Evolutionary conservation across 768 basidiomycete species (phyloP).

Genomic region (Boletus bicolor): DNA sequence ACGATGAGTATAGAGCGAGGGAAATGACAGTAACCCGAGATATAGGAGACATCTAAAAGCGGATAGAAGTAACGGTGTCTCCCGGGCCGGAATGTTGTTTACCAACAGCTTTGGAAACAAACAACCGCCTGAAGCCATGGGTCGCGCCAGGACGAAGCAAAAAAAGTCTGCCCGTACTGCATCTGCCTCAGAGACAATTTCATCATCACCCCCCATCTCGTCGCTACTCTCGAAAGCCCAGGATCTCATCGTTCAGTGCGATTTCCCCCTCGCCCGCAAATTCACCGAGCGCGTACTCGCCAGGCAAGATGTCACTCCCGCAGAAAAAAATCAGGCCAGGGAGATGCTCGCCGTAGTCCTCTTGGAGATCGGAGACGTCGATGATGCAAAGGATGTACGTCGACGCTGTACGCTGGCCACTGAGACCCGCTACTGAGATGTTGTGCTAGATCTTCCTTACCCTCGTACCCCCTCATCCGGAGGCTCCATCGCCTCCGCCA

Average conservation of each 20-base stretch:
- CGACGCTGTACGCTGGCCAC: background rate
- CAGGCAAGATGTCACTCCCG: constrained; percentile 39
- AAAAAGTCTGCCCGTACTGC: constrained; percentile 16
- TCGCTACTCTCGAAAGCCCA: constrained; percentile 76
- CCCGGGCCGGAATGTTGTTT: constrained; percentile 7
- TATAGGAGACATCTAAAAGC: background rate
- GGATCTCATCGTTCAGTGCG: constrained; percentile 76
- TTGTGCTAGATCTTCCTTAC: constrained; percentile 57
- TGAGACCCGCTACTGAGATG: background rate
- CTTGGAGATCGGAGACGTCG: constrained; percentile 76
- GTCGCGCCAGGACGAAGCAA: constrained; percentile 49
- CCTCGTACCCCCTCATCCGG: constrained; percentile 56
- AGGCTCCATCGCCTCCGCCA: constrained; percentile 56
- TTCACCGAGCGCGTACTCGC: constrained; percentile 70
- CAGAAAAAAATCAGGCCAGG: constrained; percentile 61
- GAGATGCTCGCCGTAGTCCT: constrained; percentile 80
- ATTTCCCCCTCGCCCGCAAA: constrained; percentile 75
- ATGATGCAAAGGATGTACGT: constrained; percentile 65
- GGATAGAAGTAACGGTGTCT: background rate
- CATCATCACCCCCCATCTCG: constrained; percentile 42
- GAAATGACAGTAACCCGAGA: too few species aligned
- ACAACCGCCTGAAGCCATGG: constrained; percentile 40
- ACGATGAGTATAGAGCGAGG: too few species aligned
- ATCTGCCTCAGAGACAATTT: constrained; percentile 12
- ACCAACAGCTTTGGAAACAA: constrained; percentile 15